Evolutionary conservation across 768 basidiomycete species (phyloP).

Genomic region (Boletus rubroflammeus): DNA sequence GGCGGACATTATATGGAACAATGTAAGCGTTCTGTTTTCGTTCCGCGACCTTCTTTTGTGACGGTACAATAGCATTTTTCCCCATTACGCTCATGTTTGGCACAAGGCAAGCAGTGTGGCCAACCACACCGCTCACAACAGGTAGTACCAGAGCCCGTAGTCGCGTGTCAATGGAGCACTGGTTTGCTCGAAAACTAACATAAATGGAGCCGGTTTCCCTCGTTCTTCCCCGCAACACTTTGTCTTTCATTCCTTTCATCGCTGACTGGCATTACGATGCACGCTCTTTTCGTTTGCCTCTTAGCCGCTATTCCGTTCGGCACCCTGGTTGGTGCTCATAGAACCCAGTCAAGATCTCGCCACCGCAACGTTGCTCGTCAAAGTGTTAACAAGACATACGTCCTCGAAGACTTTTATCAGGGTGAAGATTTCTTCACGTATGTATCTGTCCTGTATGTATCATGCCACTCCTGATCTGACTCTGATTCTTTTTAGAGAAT

Average conservation of each 20-base stretch:
- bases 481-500: slow-evolving; percentile 42
- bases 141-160: neutral
- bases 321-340: slow-evolving; percentile 37
- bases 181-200: neutral
- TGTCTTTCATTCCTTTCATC: slow-evolving; percentile 11
- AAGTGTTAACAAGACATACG: slow-evolving; percentile 30
- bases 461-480: neutral
- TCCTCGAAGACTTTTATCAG: slow-evolving; percentile 38
- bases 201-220: neutral
- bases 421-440: slow-evolving; percentile 63
- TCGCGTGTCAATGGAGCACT: slow-evolving; percentile 1
- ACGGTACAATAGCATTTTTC: slow-evolving; percentile 9
- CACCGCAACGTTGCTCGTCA: slow-evolving; percentile 26
- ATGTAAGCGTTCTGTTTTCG: neutral
- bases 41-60: neutral
- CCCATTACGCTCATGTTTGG: slow-evolving; percentile 6
- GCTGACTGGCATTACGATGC: slow-evolving; percentile 24
- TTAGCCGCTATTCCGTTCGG: slow-evolving; percentile 32
- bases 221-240: neutral
- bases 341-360: slow-evolving; percentile 24
- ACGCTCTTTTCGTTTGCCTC: slow-evolving; percentile 31
- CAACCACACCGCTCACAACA: slow-evolving; percentile 1
- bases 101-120: slow-evolving; percentile 14
- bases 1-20: neutral
- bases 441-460: slow-evolving; percentile 11